A percentile compares a stretch with the other conserved stretches of the same genome.
Evolutionary conservation across 176 grass and related monocot species (phyloP).

Genomic region (Saccharum spontaneum): DNA sequence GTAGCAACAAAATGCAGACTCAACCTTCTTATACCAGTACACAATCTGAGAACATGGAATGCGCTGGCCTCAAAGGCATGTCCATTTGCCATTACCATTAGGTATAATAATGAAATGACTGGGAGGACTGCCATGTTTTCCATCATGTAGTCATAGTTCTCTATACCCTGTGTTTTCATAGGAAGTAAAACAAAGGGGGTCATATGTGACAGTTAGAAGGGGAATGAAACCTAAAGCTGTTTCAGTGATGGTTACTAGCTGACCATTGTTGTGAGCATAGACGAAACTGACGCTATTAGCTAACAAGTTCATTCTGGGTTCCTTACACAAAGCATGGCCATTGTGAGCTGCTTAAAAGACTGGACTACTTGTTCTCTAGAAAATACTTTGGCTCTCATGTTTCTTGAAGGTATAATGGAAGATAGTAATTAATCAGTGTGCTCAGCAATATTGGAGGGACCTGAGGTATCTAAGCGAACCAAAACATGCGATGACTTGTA

Average conservation of each 20-base stretch:
- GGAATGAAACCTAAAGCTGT: background rate
- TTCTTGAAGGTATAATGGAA: too few relatives aligned
- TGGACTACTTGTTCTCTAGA: background rate
- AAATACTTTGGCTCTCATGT: too few relatives aligned
- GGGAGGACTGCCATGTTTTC: background rate
- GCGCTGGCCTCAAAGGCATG: background rate
- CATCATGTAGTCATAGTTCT: background rate
- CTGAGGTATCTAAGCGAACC: too few relatives aligned
- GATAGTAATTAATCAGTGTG: too few relatives aligned
- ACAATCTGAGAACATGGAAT: conserved; percentile 8
- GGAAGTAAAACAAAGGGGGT: background rate
- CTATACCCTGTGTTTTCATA: background rate
- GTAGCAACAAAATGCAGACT: background rate
- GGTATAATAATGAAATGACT: background rate
- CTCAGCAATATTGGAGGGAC: too few relatives aligned
- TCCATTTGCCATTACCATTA: background rate
- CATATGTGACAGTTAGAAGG: background rate
- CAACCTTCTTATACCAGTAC: background rate
- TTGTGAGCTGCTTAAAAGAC: background rate
- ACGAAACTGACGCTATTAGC: background rate
- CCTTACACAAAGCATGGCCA: background rate
- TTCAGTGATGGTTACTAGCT: background rate
- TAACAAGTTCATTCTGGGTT: too few relatives aligned
- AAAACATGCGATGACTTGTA: too few relatives aligned
- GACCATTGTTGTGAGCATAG: background rate